Evolutionary conservation across 2,329 filamentous ascomycete genomes (phyloP).

Genomic region (Allantophomopsis cytisporea): DNA sequence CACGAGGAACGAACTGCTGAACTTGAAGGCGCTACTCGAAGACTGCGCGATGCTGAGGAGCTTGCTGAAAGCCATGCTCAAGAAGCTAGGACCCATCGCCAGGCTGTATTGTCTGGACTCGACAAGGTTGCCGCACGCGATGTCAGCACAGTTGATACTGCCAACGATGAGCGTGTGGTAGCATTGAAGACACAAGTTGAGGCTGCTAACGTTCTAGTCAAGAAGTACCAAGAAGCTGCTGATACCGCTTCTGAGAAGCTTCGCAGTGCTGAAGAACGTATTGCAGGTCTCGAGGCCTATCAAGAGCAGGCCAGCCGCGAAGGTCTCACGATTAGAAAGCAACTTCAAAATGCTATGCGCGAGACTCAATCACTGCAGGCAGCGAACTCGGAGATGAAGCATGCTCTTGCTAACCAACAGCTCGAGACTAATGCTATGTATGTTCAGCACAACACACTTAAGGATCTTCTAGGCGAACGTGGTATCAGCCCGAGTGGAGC

Average conservation of each 20-base stretch:
- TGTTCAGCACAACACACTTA: conserved; percentile 85
- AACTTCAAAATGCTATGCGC: conserved; percentile 72
- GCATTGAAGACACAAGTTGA: conserved; percentile 72
- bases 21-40: conserved; percentile 58
- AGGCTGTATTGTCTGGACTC: conserved; percentile 70
- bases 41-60: conserved; percentile 76
- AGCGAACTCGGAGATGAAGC: conserved; percentile 68
- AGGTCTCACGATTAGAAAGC: conserved; percentile 76
- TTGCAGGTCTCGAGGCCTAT: conserved; percentile 90
- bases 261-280: conserved; percentile 86
- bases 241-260: conserved; percentile 80
- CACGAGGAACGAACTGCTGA: conserved; percentile 72
- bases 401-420: conserved; percentile 73
- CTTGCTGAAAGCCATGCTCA: conserved; percentile 75
- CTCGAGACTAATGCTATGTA: conserved; percentile 88
- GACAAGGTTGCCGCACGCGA: conserved; percentile 54
- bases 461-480: conserved; percentile 81
- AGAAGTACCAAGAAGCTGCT: conserved; percentile 80
- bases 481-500: conserved; percentile 68
- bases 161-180: conserved; percentile 49
- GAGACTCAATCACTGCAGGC: conserved; percentile 74
- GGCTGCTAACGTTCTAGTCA: conserved; percentile 65
- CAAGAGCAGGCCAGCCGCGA: conserved; percentile 95
- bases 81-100: conserved; percentile 75
- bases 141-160: conserved; percentile 28